Evolutionary conservation across 306 rosid species (phyloP), one percentile per base, ranked within the genome.

Genomic region (Quercus suber): DNA sequence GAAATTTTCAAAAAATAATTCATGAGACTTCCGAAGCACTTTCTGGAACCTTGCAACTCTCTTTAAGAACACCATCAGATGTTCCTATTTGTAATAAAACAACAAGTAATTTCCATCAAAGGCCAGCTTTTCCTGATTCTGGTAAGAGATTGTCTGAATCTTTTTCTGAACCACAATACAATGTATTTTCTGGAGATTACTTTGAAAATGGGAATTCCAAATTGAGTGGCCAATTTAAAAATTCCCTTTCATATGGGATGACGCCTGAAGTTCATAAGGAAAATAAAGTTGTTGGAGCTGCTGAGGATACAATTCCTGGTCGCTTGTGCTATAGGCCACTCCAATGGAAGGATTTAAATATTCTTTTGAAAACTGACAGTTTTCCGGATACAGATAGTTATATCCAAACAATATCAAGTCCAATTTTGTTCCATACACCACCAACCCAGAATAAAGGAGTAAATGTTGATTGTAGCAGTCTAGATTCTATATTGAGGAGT

Each of bases 341-440:
- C 45, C 45, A 8, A 8, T 41, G 45, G 45, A 41, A 41, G 45
- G 45, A 73, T 53, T 53, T 76, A 59, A 23, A 76, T 37, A 65
- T 19, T 18, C 71, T 41, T 72, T 45, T 76, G n/a, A 31, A 4
- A 35, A 76, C 80, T 3, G 35, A 75, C 1, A 58, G 23, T 33
- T 77, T 81, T 12, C 80, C 82, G 17, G 69, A 57, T 15, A 69
- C 78, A 58, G 76, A 20, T 45, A 30, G 69, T 37, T 65, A 45
- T 52, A 31, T 49, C 45, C 73, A 65, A 55, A 21, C 68, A 18
- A 18, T 35, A 10, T 67, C 73, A 57, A 51, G 28, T 57, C 25
- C 52, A 41, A 17, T 12, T 64, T 78, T 74, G 20, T 19, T 53
- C 25, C 14, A 28, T 56, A 77, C 76, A 0, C 77, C 75, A 30